phyloP scores from a whole-genome alignment of 2,329 filamentous ascomycete species.

The Knoxdaviesia capensis region DNA sequence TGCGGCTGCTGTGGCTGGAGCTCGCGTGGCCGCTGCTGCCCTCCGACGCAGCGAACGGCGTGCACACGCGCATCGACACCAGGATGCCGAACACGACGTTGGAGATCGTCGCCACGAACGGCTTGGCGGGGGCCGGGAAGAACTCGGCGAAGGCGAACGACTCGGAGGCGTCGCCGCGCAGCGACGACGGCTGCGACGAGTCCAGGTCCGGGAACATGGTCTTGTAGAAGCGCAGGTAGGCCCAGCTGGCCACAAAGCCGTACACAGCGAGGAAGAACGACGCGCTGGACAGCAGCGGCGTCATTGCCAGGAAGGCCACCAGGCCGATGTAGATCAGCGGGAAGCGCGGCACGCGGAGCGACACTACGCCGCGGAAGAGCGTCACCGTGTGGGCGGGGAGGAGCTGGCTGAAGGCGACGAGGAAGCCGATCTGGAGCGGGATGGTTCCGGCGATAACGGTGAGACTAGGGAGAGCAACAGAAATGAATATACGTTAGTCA shows the following conservation, averaged over 20 bases:
- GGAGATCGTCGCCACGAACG: slow-evolving; percentile 52
- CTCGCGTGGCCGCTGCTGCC: slow-evolving; percentile 43
- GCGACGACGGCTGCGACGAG: slow-evolving; percentile 34
- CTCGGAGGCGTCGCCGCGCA: slow-evolving; percentile 84
- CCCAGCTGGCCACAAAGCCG: slow-evolving; percentile 79
- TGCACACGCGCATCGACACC: slow-evolving; percentile 58
- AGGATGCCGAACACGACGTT: slow-evolving; percentile 56
- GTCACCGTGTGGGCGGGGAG: slow-evolving; percentile 94
- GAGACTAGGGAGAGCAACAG: slow-evolving; percentile 24
- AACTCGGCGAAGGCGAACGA: slow-evolving; percentile 93
- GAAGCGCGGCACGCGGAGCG: slow-evolving; percentile 61
- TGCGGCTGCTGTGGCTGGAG: slow-evolving; percentile 23
- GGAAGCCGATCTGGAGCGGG: slow-evolving; percentile 76
- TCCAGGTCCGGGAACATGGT: slow-evolving; percentile 48
- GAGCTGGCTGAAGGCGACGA: slow-evolving; percentile 93
- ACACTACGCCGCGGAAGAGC: slow-evolving; percentile 71
- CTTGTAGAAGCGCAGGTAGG: slow-evolving; percentile 92
- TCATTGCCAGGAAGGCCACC: slow-evolving; percentile 42
- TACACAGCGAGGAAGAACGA: slow-evolving; percentile 61
- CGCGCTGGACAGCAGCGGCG: slow-evolving; percentile 42
- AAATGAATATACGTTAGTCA: slow-evolving; percentile 7
- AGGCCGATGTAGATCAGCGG: slow-evolving; percentile 56
- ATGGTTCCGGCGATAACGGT: slow-evolving; percentile 78
- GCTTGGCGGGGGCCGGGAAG: slow-evolving; percentile 72
- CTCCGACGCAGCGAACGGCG: slow-evolving; percentile 63